Conservation (phyloP, 768 basidiomycete species). For the Amanita subjunquillea region DNA sequence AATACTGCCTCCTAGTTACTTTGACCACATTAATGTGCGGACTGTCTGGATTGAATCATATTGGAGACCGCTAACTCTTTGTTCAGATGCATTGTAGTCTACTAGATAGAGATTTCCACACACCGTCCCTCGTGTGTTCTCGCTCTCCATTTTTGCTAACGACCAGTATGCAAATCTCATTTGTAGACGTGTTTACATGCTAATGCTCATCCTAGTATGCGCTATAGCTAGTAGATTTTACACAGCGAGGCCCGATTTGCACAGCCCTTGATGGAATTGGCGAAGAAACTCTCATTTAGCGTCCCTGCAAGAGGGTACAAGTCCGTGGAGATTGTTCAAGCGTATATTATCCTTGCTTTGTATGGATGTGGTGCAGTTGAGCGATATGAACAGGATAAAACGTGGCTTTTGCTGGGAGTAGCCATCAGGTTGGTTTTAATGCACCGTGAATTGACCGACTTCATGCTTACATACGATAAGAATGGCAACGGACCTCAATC, state of each 20-base stretch:
- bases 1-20: conserved; percentile 39
- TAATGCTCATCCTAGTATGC: conserved; percentile 51
- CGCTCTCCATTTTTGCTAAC: conserved; percentile 93
- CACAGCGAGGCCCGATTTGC: conserved; percentile 69
- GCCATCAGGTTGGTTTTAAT: conserved; percentile 48
- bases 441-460: neutral
- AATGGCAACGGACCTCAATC: conserved; percentile 92
- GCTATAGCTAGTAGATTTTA: conserved; percentile 93
- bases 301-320: conserved; percentile 85
- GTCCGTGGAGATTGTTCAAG: conserved; percentile 92
- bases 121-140: conserved; percentile 87
- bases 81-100: conserved; percentile 68
- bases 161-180: conserved; percentile 49
- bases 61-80: conserved; percentile 9
- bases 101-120: conserved; percentile 84
- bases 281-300: conserved; percentile 80
- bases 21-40: conserved; percentile 65
- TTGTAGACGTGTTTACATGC: neutral
- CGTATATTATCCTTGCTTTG: conserved; percentile 77
- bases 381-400: conserved; percentile 92
- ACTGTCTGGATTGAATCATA: conserved; percentile 2
- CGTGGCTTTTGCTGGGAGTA: conserved; percentile 87
- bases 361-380: conserved; percentile 96
- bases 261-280: conserved; percentile 69
- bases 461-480: conserved; percentile 24